Evolutionary conservation across 495 filamentous ascomycete genomes (phyloP).

Genomic region (Aspergillus sclerotiicarbonarius): DNA sequence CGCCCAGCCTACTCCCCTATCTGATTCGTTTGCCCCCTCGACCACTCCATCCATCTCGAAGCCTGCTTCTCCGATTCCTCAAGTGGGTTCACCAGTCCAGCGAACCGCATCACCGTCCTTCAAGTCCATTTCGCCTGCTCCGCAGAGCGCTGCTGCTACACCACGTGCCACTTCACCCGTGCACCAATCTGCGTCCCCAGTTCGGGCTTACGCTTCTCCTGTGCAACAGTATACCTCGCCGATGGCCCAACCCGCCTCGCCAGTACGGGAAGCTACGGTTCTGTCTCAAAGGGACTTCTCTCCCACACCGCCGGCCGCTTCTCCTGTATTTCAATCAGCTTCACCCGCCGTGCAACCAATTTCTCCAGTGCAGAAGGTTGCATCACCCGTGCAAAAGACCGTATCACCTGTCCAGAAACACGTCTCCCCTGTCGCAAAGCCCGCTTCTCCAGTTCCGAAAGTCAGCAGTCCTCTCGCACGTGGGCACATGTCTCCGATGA

Average conservation of each 20-base stretch:
- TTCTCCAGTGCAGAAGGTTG: slow-evolving; percentile 21
- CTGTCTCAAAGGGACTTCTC: slow-evolving; percentile 13
- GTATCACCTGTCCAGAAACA: slow-evolving; percentile 22
- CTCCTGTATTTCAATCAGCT: slow-evolving; percentile 18
- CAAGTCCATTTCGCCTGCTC: slow-evolving; percentile 17
- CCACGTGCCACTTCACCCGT: slow-evolving; percentile 16
- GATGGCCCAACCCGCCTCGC: slow-evolving; percentile 5
- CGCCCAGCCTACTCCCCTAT: slow-evolving; percentile 3
- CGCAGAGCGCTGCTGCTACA: slow-evolving; percentile 18
- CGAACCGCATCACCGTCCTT: slow-evolving; percentile 13
- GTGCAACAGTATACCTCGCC: slow-evolving; percentile 8
- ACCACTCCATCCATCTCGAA: slow-evolving; percentile 18
- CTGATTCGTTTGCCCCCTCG: slow-evolving; percentile 16
- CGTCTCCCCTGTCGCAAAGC: slow-evolving; percentile 24
- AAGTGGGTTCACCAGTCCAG: slow-evolving; percentile 18
- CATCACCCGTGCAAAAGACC: slow-evolving; percentile 17
- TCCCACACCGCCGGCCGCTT: slow-evolving; percentile 17
- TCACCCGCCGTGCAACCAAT: slow-evolving; percentile 14
- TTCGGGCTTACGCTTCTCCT: slow-evolving; percentile 6
- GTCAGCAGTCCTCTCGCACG: slow-evolving; percentile 40
- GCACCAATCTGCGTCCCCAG: background rate
- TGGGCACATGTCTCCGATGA: slow-evolving; percentile 37
- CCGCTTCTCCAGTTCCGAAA: slow-evolving; percentile 37
- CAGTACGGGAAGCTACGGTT: slow-evolving; percentile 8
- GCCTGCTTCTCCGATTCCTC: slow-evolving; percentile 18